phyloP scores from a whole-genome alignment of 1,284 basidiomycete species.

The Moniliophthora roreri region DNA sequence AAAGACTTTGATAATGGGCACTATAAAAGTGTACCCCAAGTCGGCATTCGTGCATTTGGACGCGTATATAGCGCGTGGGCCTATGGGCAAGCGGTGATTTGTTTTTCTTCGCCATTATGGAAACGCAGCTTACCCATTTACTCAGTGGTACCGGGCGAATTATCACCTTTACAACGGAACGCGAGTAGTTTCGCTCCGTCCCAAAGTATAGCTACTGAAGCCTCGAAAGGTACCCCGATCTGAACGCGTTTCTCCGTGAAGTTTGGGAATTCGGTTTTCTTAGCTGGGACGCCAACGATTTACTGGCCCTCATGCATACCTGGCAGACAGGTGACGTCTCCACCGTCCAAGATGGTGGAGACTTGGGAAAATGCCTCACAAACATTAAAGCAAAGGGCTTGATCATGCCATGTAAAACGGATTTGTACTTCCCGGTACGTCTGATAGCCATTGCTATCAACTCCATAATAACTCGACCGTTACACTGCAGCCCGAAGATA shows the following conservation, averaged over 20 bases:
- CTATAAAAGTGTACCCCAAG: slow-evolving; percentile 46
- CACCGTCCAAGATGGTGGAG: slow-evolving; percentile 40
- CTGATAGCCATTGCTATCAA: not conserved
- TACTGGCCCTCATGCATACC: slow-evolving; percentile 51
- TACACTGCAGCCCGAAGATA: slow-evolving; percentile 54
- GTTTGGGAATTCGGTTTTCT: slow-evolving; percentile 52
- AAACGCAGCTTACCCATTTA: slow-evolving; percentile 1
- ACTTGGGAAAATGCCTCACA: slow-evolving; percentile 38
- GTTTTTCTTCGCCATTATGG: not conserved
- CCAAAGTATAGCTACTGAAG: not conserved
- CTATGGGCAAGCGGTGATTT: slow-evolving; percentile 48
- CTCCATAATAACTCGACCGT: too few relatives aligned
- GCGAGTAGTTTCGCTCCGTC: slow-evolving; percentile 24
- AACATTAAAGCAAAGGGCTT: slow-evolving; percentile 51
- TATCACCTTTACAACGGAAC: slow-evolving; percentile 42
- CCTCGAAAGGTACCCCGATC: slow-evolving; percentile 39
- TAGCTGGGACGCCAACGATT: slow-evolving; percentile 58
- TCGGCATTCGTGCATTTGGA: slow-evolving; percentile 54
- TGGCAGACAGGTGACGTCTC: slow-evolving; percentile 59
- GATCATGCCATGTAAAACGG: slow-evolving; percentile 60
- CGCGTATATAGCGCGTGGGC: slow-evolving; percentile 63
- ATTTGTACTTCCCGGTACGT: slow-evolving; percentile 57
- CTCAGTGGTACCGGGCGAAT: slow-evolving; percentile 57
- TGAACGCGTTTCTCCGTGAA: slow-evolving; percentile 50
- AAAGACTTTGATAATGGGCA: slow-evolving; percentile 58